Conservation (phyloP, 305 asterid species). For the Petunia hybrid region DNA sequence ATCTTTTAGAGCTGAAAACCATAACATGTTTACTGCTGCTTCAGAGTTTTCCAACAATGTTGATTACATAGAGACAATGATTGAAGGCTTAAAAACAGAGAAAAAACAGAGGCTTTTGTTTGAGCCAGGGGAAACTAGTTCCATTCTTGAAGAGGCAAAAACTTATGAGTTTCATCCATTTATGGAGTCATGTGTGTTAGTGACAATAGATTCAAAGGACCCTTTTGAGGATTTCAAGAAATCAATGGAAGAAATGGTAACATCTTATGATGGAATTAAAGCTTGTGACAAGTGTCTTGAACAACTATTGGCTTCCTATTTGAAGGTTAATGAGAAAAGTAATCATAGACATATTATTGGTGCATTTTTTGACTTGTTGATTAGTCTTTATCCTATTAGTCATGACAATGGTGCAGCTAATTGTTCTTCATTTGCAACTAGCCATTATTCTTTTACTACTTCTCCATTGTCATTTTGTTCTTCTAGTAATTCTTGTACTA, state of each 20-base stretch:
- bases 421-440: conserved; percentile 49
- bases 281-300: conserved; percentile 36
- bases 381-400: too few relatives aligned
- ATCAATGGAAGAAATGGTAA: conserved; percentile 89
- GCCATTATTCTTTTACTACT: conserved; percentile 60
- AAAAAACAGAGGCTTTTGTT: conserved; percentile 59
- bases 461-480: conserved; percentile 69
- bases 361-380: conserved; percentile 68
- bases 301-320: conserved; percentile 63
- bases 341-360: conserved; percentile 67
- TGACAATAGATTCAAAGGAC: conserved; percentile 63
- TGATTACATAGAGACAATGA: conserved; percentile 47
- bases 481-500: conserved; percentile 49
- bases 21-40: neutral
- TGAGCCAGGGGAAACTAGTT: conserved; percentile 72
- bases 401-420: conserved; percentile 43
- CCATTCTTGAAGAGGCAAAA: too few relatives aligned
- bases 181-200: conserved; percentile 42
- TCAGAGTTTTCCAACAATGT: conserved; percentile 18
- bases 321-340: conserved; percentile 51
- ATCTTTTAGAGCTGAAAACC: conserved; percentile 54
- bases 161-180: conserved; percentile 32
- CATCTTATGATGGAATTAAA: conserved; percentile 43
- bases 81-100: conserved; percentile 53
- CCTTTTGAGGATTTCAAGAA: conserved; percentile 65